These are phyloP conservation scores for Fusarium chlamydosporum DNA, from an alignment of 2,329 filamentous ascomycete genomes.

Conservation along the genomic window DNA sequence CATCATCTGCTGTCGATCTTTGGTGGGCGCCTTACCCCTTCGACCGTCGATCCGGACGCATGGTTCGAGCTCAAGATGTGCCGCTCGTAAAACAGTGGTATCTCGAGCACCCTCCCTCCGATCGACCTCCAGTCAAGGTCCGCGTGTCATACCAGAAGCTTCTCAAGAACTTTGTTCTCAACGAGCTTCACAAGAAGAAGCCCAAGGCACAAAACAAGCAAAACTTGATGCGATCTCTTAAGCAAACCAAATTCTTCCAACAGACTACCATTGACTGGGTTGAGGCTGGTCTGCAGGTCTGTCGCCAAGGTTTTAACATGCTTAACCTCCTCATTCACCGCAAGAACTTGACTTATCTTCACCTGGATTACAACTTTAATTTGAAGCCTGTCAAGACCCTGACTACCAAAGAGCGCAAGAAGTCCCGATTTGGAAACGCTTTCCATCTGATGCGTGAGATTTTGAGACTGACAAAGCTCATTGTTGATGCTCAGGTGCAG, in stretches of 20 bases:
- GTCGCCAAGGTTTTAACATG: constrained; percentile 99
- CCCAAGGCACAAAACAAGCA: constrained; percentile 97
- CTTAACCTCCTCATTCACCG: constrained; percentile 96
- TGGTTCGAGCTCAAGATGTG: constrained; percentile 97
- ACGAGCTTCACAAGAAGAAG: constrained; percentile 95
- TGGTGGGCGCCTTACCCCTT: constrained; percentile 99
- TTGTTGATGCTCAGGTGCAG: constrained; percentile 98
- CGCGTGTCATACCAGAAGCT: constrained; percentile 98
- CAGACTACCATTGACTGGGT: constrained; percentile 99
- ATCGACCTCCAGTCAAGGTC: constrained; percentile 92
- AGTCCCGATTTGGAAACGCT: constrained; percentile 98
- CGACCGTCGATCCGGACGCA: constrained; percentile 90
- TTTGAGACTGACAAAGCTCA: constrained; percentile 92
- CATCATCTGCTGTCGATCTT: constrained; percentile 88
- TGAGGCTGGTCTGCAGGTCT: constrained; percentile 97
- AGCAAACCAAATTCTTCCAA: constrained; percentile 99
- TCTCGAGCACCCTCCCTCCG: constrained; percentile 91
- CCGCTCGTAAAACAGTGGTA: constrained; percentile 99
- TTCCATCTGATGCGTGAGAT: constrained; percentile 99
- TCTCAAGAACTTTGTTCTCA: constrained; percentile 94
- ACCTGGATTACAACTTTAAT: constrained; percentile 99
- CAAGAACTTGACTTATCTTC: constrained; percentile 97
- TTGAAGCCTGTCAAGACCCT: constrained; percentile 98
- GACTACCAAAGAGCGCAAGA: constrained; percentile 99
- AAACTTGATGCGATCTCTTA: constrained; percentile 87